Conservation (phyloP, 1,284 basidiomycete genomes). For the Trametes pubescens region DNA sequence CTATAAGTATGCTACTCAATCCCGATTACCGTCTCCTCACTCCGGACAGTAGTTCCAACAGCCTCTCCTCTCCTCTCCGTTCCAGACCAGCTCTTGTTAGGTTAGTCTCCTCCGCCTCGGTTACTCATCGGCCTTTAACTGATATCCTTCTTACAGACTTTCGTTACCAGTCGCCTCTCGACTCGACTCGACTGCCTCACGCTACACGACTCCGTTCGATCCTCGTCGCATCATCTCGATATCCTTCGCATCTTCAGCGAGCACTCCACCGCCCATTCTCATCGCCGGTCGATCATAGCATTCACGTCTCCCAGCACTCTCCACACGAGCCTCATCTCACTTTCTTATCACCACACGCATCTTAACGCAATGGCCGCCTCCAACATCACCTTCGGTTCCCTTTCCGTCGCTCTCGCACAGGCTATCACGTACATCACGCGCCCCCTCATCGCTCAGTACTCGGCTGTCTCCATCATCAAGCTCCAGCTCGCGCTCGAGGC, state of each 20-base stretch:
- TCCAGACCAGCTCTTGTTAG: slow-evolving; percentile 46
- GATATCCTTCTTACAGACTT: slow-evolving; percentile 19
- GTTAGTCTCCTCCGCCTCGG: slow-evolving; percentile 31
- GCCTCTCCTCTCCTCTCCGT: slow-evolving; percentile 40
- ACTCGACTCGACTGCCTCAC: slow-evolving; percentile 40
- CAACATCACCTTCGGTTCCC: slow-evolving; percentile 55
- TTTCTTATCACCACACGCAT: slow-evolving; percentile 29
- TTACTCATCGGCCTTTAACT: slow-evolving; percentile 1
- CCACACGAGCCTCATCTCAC: slow-evolving; percentile 29
- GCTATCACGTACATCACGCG: slow-evolving; percentile 76
- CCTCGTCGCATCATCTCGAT: slow-evolving; percentile 32
- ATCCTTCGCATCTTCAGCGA: slow-evolving; percentile 39
- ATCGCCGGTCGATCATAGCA: slow-evolving; percentile 74
- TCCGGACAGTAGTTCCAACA: slow-evolving; percentile 48
- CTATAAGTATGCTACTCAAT: slow-evolving; percentile 44
- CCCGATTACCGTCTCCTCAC: slow-evolving; percentile 38
- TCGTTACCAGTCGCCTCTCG: slow-evolving; percentile 31
- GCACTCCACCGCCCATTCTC: slow-evolving; percentile 38
- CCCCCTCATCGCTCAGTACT: slow-evolving; percentile 62
- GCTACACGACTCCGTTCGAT: slow-evolving; percentile 38
- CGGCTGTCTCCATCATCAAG: slow-evolving; percentile 65
- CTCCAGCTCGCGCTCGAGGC: slow-evolving; percentile 75
- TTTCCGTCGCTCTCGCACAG: slow-evolving; percentile 72
- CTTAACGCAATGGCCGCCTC: slow-evolving; percentile 50
- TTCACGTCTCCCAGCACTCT: slow-evolving; percentile 32